A percentile compares a stretch with the other conserved stretches of the same genome.
Evolutionary conservation across 2,329 filamentous ascomycete genomes (phyloP).

Genomic region (Fusarium sp.): DNA sequence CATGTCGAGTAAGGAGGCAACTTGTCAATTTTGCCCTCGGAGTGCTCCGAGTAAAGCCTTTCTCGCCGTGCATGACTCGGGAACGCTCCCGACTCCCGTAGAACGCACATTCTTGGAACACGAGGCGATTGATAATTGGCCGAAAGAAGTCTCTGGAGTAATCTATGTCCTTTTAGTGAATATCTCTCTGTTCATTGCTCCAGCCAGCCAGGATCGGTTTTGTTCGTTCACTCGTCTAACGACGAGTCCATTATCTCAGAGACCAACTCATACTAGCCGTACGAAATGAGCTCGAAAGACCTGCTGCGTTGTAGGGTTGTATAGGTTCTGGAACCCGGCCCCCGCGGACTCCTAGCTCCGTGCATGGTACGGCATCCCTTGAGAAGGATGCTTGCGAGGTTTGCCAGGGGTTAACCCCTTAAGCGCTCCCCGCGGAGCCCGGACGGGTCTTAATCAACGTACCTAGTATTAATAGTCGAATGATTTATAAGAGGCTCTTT

Average conservation of each 20-base stretch:
- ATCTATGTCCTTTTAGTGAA: background rate
- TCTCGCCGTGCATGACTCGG: background rate
- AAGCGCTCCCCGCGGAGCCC: background rate
- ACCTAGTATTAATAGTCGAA: background rate
- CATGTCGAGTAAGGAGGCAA: background rate
- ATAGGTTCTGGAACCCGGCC: too few species aligned
- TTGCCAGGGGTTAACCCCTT: background rate
- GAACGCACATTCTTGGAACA: too few species aligned
- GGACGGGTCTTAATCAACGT: background rate
- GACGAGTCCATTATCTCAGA: too few species aligned
- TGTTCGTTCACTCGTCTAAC: background rate
- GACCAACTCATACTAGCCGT: too few species aligned
- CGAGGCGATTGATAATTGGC: background rate
- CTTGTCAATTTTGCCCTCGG: background rate
- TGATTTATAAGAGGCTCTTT: background rate
- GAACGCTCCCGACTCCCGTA: too few species aligned
- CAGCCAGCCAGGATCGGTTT: background rate
- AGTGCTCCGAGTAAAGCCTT: too few species aligned
- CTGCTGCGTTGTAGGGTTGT: too few species aligned
- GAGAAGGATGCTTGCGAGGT: background rate
- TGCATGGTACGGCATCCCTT: background rate
- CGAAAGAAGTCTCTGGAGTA: background rate
- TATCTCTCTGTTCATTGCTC: background rate
- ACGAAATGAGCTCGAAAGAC: too few species aligned
- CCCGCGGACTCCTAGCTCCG: background rate